phyloP scores from a whole-genome alignment of 495 filamentous ascomycete species.

The Penicillium taxi region DNA sequence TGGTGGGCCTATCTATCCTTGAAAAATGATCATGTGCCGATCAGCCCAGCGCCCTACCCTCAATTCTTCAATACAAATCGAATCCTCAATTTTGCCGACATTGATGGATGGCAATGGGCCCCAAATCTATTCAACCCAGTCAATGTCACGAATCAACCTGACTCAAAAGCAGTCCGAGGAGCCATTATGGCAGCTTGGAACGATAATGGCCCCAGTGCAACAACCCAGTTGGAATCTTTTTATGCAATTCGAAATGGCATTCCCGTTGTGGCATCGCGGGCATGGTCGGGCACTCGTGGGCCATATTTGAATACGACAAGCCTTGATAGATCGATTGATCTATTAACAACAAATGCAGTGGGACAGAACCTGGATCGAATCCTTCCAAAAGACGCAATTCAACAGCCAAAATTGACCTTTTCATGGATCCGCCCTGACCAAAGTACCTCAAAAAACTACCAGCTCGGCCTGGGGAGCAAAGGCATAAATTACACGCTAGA shows the following conservation, averaged over 20 bases:
- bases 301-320: slow-evolving; percentile 18
- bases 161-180: slow-evolving; percentile 32
- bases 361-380: slow-evolving; percentile 44
- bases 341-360: slow-evolving; percentile 33
- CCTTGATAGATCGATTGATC: slow-evolving; percentile 22
- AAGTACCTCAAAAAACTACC: background rate
- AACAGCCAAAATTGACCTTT: background rate
- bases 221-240: slow-evolving; percentile 47
- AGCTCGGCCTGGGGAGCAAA: slow-evolving; percentile 38
- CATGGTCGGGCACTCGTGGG: slow-evolving; percentile 38
- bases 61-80: slow-evolving; percentile 45
- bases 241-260: slow-evolving; percentile 47
- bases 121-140: slow-evolving; percentile 41
- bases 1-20: slow-evolving; percentile 51
- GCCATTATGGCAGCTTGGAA: slow-evolving; percentile 51
- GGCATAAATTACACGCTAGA: slow-evolving; percentile 45
- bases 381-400: slow-evolving; percentile 6
- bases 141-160: slow-evolving; percentile 29
- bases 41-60: slow-evolving; percentile 46
- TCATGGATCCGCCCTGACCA: slow-evolving; percentile 5
- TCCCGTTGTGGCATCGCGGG: slow-evolving; percentile 38
- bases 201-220: slow-evolving; percentile 49
- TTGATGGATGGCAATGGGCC: slow-evolving; percentile 42
- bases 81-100: slow-evolving; percentile 39
- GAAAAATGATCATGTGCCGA: slow-evolving; percentile 48